Percentiles rank a stretch among this genome's conserved stretches.
Evolutionary conservation across 176 grass and related monocot genomes (phyloP).

Genomic region (Oryza longistaminata): DNA sequence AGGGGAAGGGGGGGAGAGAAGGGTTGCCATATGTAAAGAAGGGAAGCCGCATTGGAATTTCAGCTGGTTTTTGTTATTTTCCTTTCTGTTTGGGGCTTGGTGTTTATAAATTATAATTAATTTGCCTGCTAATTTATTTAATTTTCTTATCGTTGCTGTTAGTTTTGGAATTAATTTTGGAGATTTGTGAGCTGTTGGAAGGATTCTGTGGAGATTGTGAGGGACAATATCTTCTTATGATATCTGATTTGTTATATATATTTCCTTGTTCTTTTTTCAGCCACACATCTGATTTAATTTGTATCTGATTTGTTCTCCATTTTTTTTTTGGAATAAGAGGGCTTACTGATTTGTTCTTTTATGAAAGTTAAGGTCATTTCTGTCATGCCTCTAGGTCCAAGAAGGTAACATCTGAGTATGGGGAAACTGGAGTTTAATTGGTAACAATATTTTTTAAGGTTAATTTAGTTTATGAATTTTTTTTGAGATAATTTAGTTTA

Average conservation of each 20-base stretch:
- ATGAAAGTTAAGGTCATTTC: no score
- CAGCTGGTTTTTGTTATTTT: slow-evolving; percentile 20
- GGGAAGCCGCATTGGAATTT: slow-evolving; percentile 37
- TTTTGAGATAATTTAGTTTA: background rate
- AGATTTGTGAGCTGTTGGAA: background rate
- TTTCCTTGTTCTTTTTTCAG: no score
- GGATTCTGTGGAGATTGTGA: slow-evolving; percentile 1
- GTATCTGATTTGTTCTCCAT: no score
- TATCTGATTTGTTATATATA: background rate
- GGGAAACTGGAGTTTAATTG: no score
- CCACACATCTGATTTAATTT: no score
- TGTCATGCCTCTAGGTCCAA: no score
- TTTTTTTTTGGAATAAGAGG: no score
- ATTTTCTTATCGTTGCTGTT: background rate
- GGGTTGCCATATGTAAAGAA: slow-evolving; percentile 33
- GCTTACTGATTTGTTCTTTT: no score
- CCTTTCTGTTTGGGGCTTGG: background rate
- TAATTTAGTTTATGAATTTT: background rate
- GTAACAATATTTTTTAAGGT: no score
- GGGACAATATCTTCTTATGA: background rate
- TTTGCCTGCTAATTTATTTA: background rate
- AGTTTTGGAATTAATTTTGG: background rate
- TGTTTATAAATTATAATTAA: background rate
- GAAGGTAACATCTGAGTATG: no score
- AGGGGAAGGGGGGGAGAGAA: background rate